Conservation (phyloP, 495 filamentous ascomycete species). For the Aspergillus incahuasiensis region DNA sequence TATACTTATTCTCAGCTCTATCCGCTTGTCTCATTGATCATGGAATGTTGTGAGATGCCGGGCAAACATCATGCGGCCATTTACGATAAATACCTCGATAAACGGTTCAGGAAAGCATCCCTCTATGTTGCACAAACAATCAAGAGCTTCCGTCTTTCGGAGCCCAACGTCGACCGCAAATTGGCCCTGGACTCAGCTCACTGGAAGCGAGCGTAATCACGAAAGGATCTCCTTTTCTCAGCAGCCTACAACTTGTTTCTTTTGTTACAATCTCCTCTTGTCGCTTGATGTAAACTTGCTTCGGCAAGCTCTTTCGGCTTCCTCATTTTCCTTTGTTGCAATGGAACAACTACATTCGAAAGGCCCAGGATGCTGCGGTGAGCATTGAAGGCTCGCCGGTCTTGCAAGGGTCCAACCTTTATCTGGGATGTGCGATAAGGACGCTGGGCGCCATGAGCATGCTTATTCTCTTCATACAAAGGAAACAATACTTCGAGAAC, state of each 20-base stretch:
- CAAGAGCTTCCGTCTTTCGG: conserved; percentile 45
- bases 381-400: neutral
- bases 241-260: neutral
- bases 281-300: neutral
- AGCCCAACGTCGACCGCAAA: conserved; percentile 19
- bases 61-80: conserved; percentile 77
- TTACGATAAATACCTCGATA: conserved; percentile 85
- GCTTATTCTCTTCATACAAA: neutral
- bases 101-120: conserved; percentile 77
- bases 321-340: conserved; percentile 7
- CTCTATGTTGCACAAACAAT: conserved; percentile 72
- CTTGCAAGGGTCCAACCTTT: neutral
- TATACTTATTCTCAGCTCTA: conserved; percentile 84
- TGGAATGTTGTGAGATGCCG: conserved; percentile 82
- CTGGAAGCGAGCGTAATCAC: conserved; percentile 17
- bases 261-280: conserved; percentile 9
- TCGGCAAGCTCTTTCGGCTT: neutral
- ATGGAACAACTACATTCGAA: neutral
- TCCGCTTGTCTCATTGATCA: conserved; percentile 66
- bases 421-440: neutral
- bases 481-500: neutral
- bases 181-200: conserved; percentile 11
- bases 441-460: conserved; percentile 5
- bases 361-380: neutral
- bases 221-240: neutral